These are phyloP conservation scores for Saccharomycopsis sp. DNA, from an alignment of 805 yeast genomes.

Conservation along the genomic window DNA sequence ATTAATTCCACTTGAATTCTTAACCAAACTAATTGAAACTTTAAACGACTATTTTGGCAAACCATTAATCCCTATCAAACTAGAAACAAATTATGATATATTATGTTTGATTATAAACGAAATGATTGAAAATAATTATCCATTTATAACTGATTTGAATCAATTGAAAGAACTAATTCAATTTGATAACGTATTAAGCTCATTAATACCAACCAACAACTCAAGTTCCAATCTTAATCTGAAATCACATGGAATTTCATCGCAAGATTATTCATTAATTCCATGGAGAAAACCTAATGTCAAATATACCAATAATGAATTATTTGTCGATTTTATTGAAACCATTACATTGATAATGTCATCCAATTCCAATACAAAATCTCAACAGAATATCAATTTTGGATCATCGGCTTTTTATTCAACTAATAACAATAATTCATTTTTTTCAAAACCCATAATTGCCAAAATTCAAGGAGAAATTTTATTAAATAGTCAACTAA, in stretches of 20 bases:
- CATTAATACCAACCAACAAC: conserved; percentile 19
- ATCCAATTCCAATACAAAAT: background rate
- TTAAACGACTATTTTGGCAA: conserved; percentile 49
- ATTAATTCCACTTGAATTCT: conserved; percentile 42
- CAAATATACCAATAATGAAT: conserved; percentile 70
- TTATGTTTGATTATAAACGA: conserved; percentile 63
- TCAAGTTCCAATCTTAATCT: background rate
- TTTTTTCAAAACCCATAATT: conserved; percentile 29
- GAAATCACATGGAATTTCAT: conserved; percentile 6
- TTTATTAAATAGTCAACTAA: conserved; percentile 54
- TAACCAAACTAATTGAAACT: conserved; percentile 37
- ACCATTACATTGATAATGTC: conserved; percentile 30
- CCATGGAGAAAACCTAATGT: conserved; percentile 80
- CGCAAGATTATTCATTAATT: conserved; percentile 21
- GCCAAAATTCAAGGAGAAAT: conserved; percentile 57
- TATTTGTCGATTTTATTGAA: conserved; percentile 77
- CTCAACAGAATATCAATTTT: conserved; percentile 11
- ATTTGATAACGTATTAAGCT: conserved; percentile 41
- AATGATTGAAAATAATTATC: conserved; percentile 68
- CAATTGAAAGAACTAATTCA: conserved; percentile 63
- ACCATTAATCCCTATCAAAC: conserved; percentile 44
- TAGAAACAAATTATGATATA: conserved; percentile 63
- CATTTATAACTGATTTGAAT: conserved; percentile 63
- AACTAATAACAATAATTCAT: conserved; percentile 17
- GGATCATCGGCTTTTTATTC: conserved; percentile 20